A percentile compares a stretch with the other conserved stretches of the same genome.
These are phyloP conservation scores for Neurospora cerealis DNA, from an alignment of 495 filamentous ascomycete genomes.

Conservation along the genomic window DNA sequence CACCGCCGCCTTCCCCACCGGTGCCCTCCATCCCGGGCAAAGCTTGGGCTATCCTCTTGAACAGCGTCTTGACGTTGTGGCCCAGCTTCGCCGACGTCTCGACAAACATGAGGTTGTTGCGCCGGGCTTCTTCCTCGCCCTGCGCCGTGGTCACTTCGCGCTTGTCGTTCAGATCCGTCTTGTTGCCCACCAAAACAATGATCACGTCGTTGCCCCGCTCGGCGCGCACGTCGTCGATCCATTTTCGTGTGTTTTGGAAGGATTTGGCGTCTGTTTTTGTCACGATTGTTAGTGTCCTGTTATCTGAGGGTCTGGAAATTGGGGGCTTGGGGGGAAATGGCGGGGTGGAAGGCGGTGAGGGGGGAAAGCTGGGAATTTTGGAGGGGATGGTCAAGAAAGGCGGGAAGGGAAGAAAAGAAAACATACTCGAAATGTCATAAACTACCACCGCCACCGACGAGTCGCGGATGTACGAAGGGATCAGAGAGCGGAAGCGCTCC, in stretches of 20 bases:
- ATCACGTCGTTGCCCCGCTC: conserved; percentile 97
- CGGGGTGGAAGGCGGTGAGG: background rate
- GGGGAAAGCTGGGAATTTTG: background rate
- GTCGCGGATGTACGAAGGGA: conserved; percentile 97
- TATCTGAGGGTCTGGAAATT: background rate
- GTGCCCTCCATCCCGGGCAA: conserved; percentile 95
- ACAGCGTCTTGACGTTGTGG: conserved; percentile 94
- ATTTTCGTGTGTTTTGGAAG: conserved; percentile 97
- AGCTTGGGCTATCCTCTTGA: conserved; percentile 94
- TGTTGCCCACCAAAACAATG: conserved; percentile 96
- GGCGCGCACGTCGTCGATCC: conserved; percentile 96
- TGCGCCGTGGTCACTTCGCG: conserved; percentile 88
- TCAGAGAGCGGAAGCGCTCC: conserved; percentile 91
- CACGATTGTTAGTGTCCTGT: conserved; percentile 7
- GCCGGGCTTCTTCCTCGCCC: conserved; percentile 97
- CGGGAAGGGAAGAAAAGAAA: background rate
- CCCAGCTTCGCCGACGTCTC: conserved; percentile 98
- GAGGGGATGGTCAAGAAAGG: background rate
- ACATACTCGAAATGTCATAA: conserved; percentile 85
- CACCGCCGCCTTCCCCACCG: conserved; percentile 34
- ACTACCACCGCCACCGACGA: conserved; percentile 95
- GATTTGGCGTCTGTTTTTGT: conserved; percentile 60
- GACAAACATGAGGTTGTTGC: conserved; percentile 93
- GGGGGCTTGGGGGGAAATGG: background rate
- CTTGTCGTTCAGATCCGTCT: conserved; percentile 97